Evolutionary conservation across 1,284 basidiomycete species (phyloP).

Genomic region (Bothia castanella): DNA sequence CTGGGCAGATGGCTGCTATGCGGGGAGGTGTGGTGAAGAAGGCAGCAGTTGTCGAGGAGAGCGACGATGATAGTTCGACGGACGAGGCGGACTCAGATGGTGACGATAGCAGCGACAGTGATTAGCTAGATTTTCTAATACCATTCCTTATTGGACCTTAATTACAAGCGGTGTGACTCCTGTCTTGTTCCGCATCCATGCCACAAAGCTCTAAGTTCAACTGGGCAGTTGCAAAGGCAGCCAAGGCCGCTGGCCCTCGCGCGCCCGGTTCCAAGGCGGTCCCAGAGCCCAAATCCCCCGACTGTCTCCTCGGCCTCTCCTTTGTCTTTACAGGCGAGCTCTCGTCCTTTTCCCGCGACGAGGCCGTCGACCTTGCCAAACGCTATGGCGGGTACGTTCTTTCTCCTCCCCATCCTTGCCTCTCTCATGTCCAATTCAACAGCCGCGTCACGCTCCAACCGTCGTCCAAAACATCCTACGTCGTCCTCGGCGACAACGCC

Average conservation of each 20-base stretch:
- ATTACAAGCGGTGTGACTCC: too few relatives aligned
- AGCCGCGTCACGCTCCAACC: conserved; percentile 87
- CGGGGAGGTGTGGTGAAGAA: conserved; percentile 86
- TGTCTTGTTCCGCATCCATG: conserved; percentile 2
- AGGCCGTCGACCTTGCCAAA: conserved; percentile 85
- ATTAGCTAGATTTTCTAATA: conserved; percentile 12
- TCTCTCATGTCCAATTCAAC: neutral
- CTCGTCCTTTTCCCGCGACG: conserved; percentile 82
- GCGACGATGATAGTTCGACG: conserved; percentile 42
- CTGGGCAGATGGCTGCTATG: conserved; percentile 98
- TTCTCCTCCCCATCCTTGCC: neutral
- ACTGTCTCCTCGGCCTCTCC: conserved; percentile 83
- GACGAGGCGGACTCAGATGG: conserved; percentile 15
- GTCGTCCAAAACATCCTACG: conserved; percentile 87
- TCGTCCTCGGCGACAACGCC: conserved; percentile 85
- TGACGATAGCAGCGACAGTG: conserved; percentile 29
- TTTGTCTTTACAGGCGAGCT: conserved; percentile 98
- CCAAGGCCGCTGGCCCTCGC: conserved; percentile 66
- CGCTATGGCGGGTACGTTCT: conserved; percentile 80
- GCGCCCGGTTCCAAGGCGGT: conserved; percentile 81
- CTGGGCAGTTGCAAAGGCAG: conserved; percentile 63
- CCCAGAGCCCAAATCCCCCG: conserved; percentile 66
- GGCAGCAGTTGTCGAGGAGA: conserved; percentile 38
- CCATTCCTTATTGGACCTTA: too few relatives aligned
- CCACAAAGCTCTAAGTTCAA: conserved; percentile 35